Base-by-base conservation (phyloP, 148 eudicot species). In the Linanthus parryae region DNA sequence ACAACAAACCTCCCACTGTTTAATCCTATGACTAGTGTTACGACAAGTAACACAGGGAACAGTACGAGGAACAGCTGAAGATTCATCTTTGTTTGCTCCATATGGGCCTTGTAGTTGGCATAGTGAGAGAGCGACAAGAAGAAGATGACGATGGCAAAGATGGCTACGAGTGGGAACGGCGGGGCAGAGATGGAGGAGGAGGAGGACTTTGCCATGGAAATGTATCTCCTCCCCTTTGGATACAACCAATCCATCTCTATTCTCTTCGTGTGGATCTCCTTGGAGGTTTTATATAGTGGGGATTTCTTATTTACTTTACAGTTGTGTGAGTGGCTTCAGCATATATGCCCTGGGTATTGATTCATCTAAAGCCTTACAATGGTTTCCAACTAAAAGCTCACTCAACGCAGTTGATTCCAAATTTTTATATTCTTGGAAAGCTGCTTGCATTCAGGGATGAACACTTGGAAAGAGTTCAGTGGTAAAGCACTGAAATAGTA, bases 81-180 rank as follows among this genome's bases (percentile, higher is more conserved):
- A 35, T 41, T 44, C 45, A 64, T 35, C 23, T 52, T 44, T 25
- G 67, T 63, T 21, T 69, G 55, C 28, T 73, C 56, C 13, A 67
- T n/a, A 17, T 68, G 66, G 25, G 66, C 73, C 65, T 68, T 81
- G 63, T 73, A 74, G 18, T 60, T 74, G n/a, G 64, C 59, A 24
- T 68, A 76, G 14, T 67, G 74, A 21, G 96, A 79, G 47, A 77
- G 55, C 2, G 72, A 63, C 18, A 84, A 58, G 24, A 84, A 65
- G 36, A 81, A 39, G 30, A 84, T 18, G 14, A 88, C 89, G 13
- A 88, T 79, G 48, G 70, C 70, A 2, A 79, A 81, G 37, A 88
- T 35, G n/a, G 73, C 76, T 2, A 88, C 48, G 59, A 88, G 50
- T 24, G 76, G 96, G 8, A 81, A 38, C 0, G 94, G 80, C 12